A percentile compares a stretch with the other conserved stretches of the same genome.
These are phyloP conservation scores for Aspergillus sp. DNA, from an alignment of 2,329 filamentous ascomycete species.

Conservation along the genomic window DNA sequence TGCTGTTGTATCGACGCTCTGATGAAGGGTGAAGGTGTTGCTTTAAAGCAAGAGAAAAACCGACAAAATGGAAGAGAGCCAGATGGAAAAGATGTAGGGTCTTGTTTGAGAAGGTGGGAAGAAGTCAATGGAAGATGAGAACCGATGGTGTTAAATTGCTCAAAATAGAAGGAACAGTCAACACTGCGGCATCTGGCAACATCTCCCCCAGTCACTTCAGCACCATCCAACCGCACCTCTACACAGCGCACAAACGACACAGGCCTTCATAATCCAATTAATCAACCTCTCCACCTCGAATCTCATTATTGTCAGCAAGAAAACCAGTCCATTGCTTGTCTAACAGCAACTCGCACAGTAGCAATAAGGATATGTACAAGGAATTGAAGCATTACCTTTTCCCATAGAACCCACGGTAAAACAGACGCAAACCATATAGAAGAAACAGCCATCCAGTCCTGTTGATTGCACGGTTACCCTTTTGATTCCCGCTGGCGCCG, in stretches of 20 bases:
- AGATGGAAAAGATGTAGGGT: not conserved
- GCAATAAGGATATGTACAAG: conserved; percentile 31
- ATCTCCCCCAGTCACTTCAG: not conserved
- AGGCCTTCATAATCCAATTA: not conserved
- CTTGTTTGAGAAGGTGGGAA: not conserved
- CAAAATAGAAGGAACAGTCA: not conserved
- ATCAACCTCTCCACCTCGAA: not conserved
- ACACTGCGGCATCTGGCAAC: not conserved
- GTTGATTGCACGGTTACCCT: conserved; percentile 25
- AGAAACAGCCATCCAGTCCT: conserved; percentile 23
- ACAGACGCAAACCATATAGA: conserved; percentile 16
- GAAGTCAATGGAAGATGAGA: not conserved
- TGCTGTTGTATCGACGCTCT: not conserved
- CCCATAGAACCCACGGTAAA: conserved; percentile 15
- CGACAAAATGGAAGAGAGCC: not conserved
- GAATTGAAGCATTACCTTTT: conserved; percentile 19
- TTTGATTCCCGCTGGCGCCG: conserved; percentile 28
- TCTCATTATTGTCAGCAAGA: not conserved
- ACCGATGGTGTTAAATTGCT: not conserved
- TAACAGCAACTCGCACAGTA: conserved; percentile 5
- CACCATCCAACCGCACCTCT: not conserved
- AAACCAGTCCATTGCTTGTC: conserved; percentile 7
- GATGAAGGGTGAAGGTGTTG: not conserved
- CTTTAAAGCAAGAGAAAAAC: not conserved
- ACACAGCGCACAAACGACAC: not conserved